These are phyloP conservation scores for Immersiporthe knoxdaviesiana DNA, from an alignment of 2,329 filamentous ascomycete species.

Conservation along the genomic window DNA sequence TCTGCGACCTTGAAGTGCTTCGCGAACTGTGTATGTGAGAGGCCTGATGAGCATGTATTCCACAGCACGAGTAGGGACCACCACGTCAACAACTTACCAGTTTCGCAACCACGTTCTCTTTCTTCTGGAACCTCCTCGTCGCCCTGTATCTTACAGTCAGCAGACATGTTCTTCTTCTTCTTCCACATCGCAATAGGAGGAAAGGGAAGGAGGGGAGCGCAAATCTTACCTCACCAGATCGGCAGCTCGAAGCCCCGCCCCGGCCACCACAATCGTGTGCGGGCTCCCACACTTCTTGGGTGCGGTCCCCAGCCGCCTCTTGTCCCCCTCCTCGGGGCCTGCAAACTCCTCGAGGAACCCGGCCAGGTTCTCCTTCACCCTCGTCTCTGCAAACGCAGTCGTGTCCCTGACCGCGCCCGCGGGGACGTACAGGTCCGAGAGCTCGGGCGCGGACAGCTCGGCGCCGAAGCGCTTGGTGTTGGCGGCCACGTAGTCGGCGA, in stretches of 20 bases:
- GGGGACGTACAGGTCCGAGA: conserved; percentile 79
- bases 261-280: conserved; percentile 88
- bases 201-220: background rate
- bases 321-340: conserved; percentile 40
- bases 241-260: conserved; percentile 82
- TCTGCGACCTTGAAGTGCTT: conserved; percentile 98
- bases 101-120: conserved; percentile 80
- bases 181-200: background rate
- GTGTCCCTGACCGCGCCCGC: conserved; percentile 79
- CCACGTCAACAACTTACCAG: conserved; percentile 51
- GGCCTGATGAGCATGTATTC: conserved; percentile 29
- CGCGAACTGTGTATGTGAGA: conserved; percentile 63
- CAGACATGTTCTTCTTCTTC: background rate
- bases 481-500: conserved; percentile 85
- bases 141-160: conserved; percentile 55
- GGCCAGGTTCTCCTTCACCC: conserved; percentile 74
- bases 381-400: conserved; percentile 68
- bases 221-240: conserved; percentile 69
- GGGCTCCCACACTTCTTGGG: conserved; percentile 72
- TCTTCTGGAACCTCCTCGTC: conserved; percentile 77
- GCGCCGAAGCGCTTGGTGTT: conserved; percentile 76
- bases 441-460: conserved; percentile 80
- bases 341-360: conserved; percentile 74
- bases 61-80: background rate
- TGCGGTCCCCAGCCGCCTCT: conserved; percentile 61